phyloP scores from a whole-genome alignment of 2,329 filamentous ascomycete genomes.

The Tolypocladium cylindrosporum region DNA sequence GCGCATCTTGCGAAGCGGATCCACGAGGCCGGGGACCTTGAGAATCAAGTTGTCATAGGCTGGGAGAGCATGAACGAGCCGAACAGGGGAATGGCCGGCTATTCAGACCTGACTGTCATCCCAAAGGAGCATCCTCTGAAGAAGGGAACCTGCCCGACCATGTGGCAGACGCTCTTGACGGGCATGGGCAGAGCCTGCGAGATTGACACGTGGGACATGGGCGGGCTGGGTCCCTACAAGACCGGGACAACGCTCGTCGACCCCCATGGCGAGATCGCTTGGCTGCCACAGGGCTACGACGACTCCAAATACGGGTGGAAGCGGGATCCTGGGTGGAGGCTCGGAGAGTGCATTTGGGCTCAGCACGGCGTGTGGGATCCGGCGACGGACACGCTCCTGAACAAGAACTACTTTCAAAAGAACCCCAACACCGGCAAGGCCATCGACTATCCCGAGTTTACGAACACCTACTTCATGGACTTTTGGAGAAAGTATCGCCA shows the following conservation, averaged over 20 bases:
- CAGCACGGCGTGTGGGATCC: slow-evolving; percentile 95
- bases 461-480: slow-evolving; percentile 83
- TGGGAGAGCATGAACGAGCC: slow-evolving; percentile 98
- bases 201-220: slow-evolving; percentile 88
- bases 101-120: slow-evolving; percentile 69
- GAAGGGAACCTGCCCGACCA: slow-evolving; percentile 85
- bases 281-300: slow-evolving; percentile 75
- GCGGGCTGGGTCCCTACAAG: slow-evolving; percentile 84
- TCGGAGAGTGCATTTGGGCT: slow-evolving; percentile 95
- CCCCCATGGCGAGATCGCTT: slow-evolving; percentile 74
- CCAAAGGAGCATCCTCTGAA: slow-evolving; percentile 83
- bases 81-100: slow-evolving; percentile 77
- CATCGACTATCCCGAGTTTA: slow-evolving; percentile 77
- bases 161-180: slow-evolving; percentile 86
- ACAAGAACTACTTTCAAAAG: slow-evolving; percentile 80
- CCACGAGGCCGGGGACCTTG: slow-evolving; percentile 79
- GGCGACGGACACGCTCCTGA: slow-evolving; percentile 61
- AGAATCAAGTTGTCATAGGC: slow-evolving; percentile 79
- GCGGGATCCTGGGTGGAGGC: slow-evolving; percentile 75
- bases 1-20: slow-evolving; percentile 75
- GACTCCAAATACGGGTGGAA: slow-evolving; percentile 87
- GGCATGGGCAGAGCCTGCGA: slow-evolving; percentile 89
- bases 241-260: slow-evolving; percentile 76
- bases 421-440: slow-evolving; percentile 63
- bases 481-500: slow-evolving; percentile 70